A percentile compares a stretch with the other conserved stretches of the same genome.
phyloP scores from a whole-genome alignment of 768 basidiomycete species.

The Boletales sp. region DNA sequence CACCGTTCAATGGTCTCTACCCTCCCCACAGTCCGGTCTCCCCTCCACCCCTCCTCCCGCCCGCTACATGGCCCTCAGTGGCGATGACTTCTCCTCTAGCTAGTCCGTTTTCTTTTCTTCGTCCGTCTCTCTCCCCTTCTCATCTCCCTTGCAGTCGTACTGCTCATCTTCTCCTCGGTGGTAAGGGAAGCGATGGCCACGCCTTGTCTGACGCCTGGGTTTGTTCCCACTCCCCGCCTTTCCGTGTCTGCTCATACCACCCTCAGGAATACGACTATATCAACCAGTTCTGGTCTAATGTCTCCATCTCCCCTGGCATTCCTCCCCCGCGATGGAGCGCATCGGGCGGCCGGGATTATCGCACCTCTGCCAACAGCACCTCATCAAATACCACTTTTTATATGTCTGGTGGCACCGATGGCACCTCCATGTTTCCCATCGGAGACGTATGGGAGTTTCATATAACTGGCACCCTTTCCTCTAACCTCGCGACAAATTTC shows the following conservation, averaged over 20 bases:
- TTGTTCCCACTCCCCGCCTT: slow-evolving; percentile 18
- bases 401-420: slow-evolving; percentile 67
- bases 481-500: slow-evolving; percentile 50
- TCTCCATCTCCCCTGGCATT: slow-evolving; percentile 45
- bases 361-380: slow-evolving; percentile 28
- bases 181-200: slow-evolving; percentile 50
- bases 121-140: slow-evolving; percentile 10
- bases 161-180: slow-evolving; percentile 73
- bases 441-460: slow-evolving; percentile 71
- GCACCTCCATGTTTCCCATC: slow-evolving; percentile 40
- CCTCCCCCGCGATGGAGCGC: slow-evolving; percentile 70
- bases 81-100: slow-evolving; percentile 75
- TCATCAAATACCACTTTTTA: slow-evolving; percentile 67
- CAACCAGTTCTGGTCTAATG: slow-evolving; percentile 73
- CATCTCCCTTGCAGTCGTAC: slow-evolving; percentile 50
- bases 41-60: slow-evolving; percentile 49
- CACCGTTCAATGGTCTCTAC: slow-evolving; percentile 56
- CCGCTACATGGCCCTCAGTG: slow-evolving; percentile 61
- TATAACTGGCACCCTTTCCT: slow-evolving; percentile 67
- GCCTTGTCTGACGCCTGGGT: slow-evolving; percentile 76
- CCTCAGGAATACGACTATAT: slow-evolving; percentile 73
- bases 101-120: slow-evolving; percentile 49
- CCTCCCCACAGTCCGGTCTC: slow-evolving; percentile 49
- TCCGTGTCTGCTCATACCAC: slow-evolving; percentile 5
- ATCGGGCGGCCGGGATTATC: slow-evolving; percentile 68